Evolutionary conservation across 1,284 basidiomycete genomes (phyloP), one percentile per base, ranked within the genome.

Genomic region (Pascua sp.): DNA sequence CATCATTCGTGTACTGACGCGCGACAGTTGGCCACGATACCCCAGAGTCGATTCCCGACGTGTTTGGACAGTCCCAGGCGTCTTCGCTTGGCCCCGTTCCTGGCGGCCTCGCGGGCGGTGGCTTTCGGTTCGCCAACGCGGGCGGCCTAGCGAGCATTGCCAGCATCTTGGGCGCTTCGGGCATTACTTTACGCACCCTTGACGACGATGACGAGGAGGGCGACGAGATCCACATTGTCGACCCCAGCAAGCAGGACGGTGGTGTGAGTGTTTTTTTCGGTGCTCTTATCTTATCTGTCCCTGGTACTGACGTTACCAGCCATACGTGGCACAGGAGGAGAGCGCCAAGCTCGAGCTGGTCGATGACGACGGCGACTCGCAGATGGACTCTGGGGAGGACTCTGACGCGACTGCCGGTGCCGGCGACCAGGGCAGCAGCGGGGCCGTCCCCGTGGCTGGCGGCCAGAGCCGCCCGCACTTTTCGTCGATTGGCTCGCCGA

Each of bases 351-450:
- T 72, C 11, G 53, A 67, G 54, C 56, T 67, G n/a, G 58, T 75
- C 12, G 72, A 76, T 45, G 82, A 83, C 40, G 78, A 81, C 47
- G 78, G 79, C 24, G 81, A 80, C 24, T 83, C 82, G 15, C 82
- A 84, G 45, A 80, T 80, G 59, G 81, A 76, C 2, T 85, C 84
- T 9, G 81, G 81, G 32, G 73, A 72, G 40, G 70, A 77, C 39
- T 85, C 81, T 1, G 83, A 82, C n/a, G 75, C 83, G 2, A 88
- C 85, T 9, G 77, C 88, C 61, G 74, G 51, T 13, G 56, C 58
- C 5, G 37, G 39, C 17, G 57, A 59, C 39, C 18, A 42, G 17
- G 38, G 16, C 56, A 32, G 18, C 53, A 36, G 63, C 67, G 9
- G n/a, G n/a, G n/a, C n/a, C n/a, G n/a, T n/a, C n/a, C n/a, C n/a